Evolutionary conservation across 306 rosid species (phyloP).

Genomic region (Acacia confusa): DNA sequence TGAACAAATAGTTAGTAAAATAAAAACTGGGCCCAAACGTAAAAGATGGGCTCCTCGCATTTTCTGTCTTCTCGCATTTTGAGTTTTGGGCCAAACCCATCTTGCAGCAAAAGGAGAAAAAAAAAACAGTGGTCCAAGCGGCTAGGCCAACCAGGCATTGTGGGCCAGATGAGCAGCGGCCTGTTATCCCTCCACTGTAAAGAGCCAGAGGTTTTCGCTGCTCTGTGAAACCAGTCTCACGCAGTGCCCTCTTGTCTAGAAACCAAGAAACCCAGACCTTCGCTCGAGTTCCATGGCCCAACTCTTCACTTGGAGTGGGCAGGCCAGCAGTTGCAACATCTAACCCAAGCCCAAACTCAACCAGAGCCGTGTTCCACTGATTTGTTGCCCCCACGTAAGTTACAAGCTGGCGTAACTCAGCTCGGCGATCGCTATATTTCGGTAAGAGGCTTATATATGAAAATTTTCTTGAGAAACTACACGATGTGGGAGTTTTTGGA

Average conservation of each 20-base stretch:
- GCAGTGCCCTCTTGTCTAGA: not conserved
- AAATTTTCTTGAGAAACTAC: rapidly evolving
- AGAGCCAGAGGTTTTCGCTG: not conserved
- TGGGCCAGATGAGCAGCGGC: not conserved
- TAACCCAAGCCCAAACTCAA: not conserved
- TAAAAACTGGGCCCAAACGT: not conserved
- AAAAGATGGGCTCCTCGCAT: no score
- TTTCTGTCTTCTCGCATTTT: rapidly evolving
- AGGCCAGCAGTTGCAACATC: rapidly evolving
- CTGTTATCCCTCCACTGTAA: not conserved
- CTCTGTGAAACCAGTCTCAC: not conserved
- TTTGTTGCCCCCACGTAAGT: not conserved
- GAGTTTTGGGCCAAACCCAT: not conserved
- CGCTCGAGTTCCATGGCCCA: not conserved
- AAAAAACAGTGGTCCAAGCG: not conserved
- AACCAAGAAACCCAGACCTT: not conserved
- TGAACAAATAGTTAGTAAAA: not conserved
- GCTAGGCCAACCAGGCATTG: not conserved
- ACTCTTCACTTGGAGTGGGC: not conserved
- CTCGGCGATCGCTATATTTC: rapidly evolving
- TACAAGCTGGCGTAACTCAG: not conserved
- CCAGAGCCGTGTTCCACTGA: not conserved
- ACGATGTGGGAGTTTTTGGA: not conserved
- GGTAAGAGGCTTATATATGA: not conserved
- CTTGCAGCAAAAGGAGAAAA: not conserved